Evolutionary conservation across 345 rosid species (phyloP).

Genomic region (Dipteronia dyeriana): DNA sequence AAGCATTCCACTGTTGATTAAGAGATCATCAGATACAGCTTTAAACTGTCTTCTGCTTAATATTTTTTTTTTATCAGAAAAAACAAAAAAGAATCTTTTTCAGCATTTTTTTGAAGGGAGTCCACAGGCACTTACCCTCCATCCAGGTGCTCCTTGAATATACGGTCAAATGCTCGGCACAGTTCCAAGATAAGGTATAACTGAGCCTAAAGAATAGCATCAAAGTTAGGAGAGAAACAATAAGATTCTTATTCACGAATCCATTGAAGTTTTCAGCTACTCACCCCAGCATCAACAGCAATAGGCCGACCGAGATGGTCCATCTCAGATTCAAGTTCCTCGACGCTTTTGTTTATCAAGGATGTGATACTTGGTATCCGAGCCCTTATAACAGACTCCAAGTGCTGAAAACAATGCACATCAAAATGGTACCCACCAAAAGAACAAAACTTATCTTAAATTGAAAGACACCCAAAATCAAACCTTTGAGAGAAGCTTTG

Average conservation of each 20-base stretch:
- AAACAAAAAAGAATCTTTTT: not conserved
- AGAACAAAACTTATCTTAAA: not conserved
- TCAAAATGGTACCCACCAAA: constrained; percentile 15
- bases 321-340: constrained; percentile 90
- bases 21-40: not conserved
- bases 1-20: not conserved
- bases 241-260: not conserved
- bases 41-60: not conserved
- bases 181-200: constrained; percentile 76
- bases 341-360: constrained; percentile 82
- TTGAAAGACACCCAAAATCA: constrained; percentile 2
- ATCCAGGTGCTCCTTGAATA: constrained; percentile 93
- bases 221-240: constrained; percentile 2
- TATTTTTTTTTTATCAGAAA: not conserved
- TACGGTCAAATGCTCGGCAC: constrained; percentile 82
- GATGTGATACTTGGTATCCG: constrained; percentile 88
- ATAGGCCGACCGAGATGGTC: constrained; percentile 86
- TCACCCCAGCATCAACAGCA: constrained; percentile 93
- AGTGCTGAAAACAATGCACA: constrained; percentile 55
- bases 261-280: constrained; percentile 19
- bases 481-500: constrained; percentile 96
- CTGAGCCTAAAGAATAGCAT: constrained; percentile 62
- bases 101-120: not conserved
- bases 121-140: constrained; percentile 64
- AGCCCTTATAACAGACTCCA: constrained; percentile 84